Conservation (phyloP, 1,284 basidiomycete genomes). For the Pulveroboletus sp. region DNA sequence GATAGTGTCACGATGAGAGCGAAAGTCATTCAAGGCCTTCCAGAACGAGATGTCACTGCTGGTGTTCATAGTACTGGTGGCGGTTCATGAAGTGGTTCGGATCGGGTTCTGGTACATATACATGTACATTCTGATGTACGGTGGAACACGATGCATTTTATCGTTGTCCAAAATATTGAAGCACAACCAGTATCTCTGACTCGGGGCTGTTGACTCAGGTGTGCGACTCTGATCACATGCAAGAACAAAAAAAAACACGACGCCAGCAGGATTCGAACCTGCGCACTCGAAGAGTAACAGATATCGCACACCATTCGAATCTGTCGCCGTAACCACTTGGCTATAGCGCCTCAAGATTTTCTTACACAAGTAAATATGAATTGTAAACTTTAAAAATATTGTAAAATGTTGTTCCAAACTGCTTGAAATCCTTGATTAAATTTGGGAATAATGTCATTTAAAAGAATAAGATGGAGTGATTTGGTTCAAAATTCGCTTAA, state of each 20-base stretch:
- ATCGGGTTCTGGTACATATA: not conserved
- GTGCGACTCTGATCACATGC: not conserved
- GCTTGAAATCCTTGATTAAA: too few relatives aligned
- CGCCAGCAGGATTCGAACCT: constrained; percentile 45
- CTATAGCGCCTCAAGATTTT: constrained; percentile 41
- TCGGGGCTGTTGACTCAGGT: too few relatives aligned
- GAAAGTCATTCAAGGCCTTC: constrained; percentile 1
- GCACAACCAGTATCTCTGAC: too few relatives aligned
- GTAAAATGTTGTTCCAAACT: too few relatives aligned
- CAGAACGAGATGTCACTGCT: not conserved
- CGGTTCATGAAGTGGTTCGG: not conserved
- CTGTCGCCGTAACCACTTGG: constrained; percentile 62
- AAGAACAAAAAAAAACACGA: constrained; percentile 24
- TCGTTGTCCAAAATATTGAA: not conserved
- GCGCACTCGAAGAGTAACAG: constrained; percentile 47
- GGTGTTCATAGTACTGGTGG: constrained; percentile 9
- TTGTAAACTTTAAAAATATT: too few relatives aligned
- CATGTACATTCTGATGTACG: not conserved
- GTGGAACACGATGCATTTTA: too few relatives aligned
- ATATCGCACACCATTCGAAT: constrained; percentile 48
- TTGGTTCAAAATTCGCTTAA: too few relatives aligned
- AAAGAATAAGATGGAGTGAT: too few relatives aligned
- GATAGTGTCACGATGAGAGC: not conserved
- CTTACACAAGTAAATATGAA: not conserved
- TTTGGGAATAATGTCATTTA: too few relatives aligned